Conservation (phyloP, 768 basidiomycete species). For the Trichaptum fuscoviolaceum region DNA sequence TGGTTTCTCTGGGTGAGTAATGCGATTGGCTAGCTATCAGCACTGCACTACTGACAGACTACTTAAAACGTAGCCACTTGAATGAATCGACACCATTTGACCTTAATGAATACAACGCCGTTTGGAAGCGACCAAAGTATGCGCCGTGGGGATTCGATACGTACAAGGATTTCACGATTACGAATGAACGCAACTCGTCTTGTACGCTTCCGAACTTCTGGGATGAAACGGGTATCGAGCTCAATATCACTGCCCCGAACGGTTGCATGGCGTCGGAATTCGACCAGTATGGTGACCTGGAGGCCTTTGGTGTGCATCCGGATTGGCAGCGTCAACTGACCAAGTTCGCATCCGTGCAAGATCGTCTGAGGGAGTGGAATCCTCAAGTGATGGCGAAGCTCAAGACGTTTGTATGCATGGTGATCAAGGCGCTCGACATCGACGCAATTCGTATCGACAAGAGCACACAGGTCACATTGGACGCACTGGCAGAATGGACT, state of each 20-base stretch:
- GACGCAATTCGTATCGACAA: constrained; percentile 97
- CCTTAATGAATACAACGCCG: constrained; percentile 63
- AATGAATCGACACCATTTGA: constrained; percentile 79
- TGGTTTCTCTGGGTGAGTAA: constrained; percentile 72
- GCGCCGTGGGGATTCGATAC: constrained; percentile 82
- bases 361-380: constrained; percentile 92
- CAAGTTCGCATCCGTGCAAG: constrained; percentile 95
- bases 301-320: constrained; percentile 94
- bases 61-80: constrained; percentile 46
- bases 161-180: constrained; percentile 78
- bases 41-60: constrained; percentile 9
- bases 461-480: constrained; percentile 85
- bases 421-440: constrained; percentile 81
- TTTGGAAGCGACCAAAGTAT: constrained; percentile 73
- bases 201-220: constrained; percentile 79
- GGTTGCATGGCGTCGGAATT: constrained; percentile 85
- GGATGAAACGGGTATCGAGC: constrained; percentile 64
- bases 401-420: constrained; percentile 75
- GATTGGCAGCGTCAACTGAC: constrained; percentile 92
- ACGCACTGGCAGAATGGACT: constrained; percentile 75
- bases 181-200: constrained; percentile 66
- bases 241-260: constrained; percentile 46
- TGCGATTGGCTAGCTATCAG: neutral
- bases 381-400: constrained; percentile 75
- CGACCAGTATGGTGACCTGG: constrained; percentile 95